These are phyloP conservation scores for Chrysochromulina parva DNA, from an alignment of 78 protist species.

Conservation along the genomic window DNA sequence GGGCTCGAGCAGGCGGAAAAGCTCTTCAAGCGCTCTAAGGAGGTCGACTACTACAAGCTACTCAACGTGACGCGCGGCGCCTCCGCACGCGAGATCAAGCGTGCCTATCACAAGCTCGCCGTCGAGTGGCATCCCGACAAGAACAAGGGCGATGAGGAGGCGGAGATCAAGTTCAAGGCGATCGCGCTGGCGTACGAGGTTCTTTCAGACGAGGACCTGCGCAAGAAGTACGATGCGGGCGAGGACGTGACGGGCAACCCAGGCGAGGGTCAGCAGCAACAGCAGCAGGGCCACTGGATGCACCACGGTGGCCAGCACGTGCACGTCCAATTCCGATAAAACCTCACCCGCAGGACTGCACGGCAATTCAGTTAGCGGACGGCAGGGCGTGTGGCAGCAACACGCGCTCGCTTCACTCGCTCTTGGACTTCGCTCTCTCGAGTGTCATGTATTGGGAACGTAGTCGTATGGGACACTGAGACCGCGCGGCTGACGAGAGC, in stretches of 20 bases:
- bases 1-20: neutral
- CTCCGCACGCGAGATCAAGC: neutral
- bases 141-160: neutral
- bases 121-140: conserved; percentile 5
- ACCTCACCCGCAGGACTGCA: too few species aligned
- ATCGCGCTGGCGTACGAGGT: conserved; percentile 20
- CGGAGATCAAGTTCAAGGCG: neutral
- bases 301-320: conserved; percentile 2
- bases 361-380: too few species aligned
- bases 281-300: neutral
- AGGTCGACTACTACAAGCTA: neutral
- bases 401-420: too few species aligned
- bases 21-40: neutral
- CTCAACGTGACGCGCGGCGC: neutral
- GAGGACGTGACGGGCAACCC: conserved; percentile 9
- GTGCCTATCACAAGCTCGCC: conserved; percentile 12
- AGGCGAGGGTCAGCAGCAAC: neutral
- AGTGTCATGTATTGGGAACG: too few species aligned
- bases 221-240: neutral
- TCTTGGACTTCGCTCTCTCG: too few species aligned
- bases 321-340: neutral
- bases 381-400: too few species aligned
- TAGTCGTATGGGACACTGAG: too few species aligned
- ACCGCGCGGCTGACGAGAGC: too few species aligned
- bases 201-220: neutral